Evolutionary conservation across 495 filamentous ascomycete genomes (phyloP), one percentile per base, ranked within the genome.

Genomic region (Aspergillus cavernicola): DNA sequence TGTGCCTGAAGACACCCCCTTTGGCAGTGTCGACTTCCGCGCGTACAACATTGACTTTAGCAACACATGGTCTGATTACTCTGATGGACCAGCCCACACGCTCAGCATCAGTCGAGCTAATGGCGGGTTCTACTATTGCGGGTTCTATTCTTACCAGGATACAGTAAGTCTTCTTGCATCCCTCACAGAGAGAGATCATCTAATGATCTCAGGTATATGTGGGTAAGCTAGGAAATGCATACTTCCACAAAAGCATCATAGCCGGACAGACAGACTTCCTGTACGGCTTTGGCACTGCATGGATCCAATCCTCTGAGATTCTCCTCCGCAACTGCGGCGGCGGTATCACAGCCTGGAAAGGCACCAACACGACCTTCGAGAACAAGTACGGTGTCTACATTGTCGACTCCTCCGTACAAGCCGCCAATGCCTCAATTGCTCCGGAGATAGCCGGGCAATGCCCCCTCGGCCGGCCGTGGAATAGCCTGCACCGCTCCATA

Each of bases 301-400:
- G 72, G 67, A 63, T 78, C 26, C 66, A 79, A 55, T 63, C 67
- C 3, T 74, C 65, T 4, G 54, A 63, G 2, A 50, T 84, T 6
- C 62, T 65, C 4, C 70, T 85, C 22, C 75, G 82, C 26, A 62
- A 63, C 45, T 84, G 81, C 59, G 82, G 81, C 22, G 81, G 82
- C 52, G 81, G 82, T 40, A 76, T 85, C 41, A 83, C 80, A n/a
- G 81, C 81, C 6, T 85, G 81, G 82, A 85, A 85, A 49, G 82
- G 81, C 12, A 81, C 76, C 1, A 85, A 85, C 63, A 84, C 80
- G 0, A 84, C 80, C 19, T 82, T 79, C 52, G 57, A 58, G 6
- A 85, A 85, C 64, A 83, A 81, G 50, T 85, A 82, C 66, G 82
- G 82, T 23, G 71, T 82, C 15, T 85, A 85, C 64, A 77, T 85